Percentiles rank a stretch among this genome's conserved stretches.
Conservation (phyloP, 2,329 filamentous ascomycete species). For the Coleophoma cylindrospora region DNA sequence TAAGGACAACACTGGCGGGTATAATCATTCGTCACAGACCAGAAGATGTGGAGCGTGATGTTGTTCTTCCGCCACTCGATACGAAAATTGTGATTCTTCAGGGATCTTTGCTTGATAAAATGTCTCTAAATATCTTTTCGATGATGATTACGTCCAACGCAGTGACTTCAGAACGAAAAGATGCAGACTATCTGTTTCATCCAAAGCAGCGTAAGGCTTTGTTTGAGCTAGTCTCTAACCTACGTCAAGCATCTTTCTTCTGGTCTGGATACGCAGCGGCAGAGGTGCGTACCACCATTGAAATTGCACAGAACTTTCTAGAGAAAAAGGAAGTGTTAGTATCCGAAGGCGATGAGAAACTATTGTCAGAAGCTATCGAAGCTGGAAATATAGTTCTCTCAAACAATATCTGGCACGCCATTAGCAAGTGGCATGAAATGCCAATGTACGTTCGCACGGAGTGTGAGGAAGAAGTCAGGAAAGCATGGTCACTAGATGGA, state of each 20-base stretch:
- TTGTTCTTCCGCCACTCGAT: constrained; percentile 63
- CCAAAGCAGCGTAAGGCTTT: constrained; percentile 64
- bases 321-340: constrained; percentile 55
- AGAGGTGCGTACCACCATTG: constrained; percentile 59
- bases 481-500: constrained; percentile 63
- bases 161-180: constrained; percentile 79
- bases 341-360: constrained; percentile 50
- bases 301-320: constrained; percentile 65
- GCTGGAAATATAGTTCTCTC: constrained; percentile 54
- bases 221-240: constrained; percentile 66
- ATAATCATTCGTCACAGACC: constrained; percentile 77
- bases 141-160: constrained; percentile 83
- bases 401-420: constrained; percentile 60
- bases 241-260: constrained; percentile 82
- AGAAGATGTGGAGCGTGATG: constrained; percentile 61
- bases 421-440: constrained; percentile 70
- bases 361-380: constrained; percentile 60
- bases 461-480: constrained; percentile 57
- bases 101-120: constrained; percentile 78
- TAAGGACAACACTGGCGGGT: constrained; percentile 67
- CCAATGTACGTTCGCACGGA: constrained; percentile 61
- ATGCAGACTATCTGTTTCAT: constrained; percentile 87
- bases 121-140: constrained; percentile 79
- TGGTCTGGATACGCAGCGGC: constrained; percentile 65
- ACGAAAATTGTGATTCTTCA: constrained; percentile 71